Percentiles rank a stretch among this genome's conserved stretches.
Evolutionary conservation across 2,329 filamentous ascomycete genomes (phyloP).

Genomic region (Alternaria arborescens): DNA sequence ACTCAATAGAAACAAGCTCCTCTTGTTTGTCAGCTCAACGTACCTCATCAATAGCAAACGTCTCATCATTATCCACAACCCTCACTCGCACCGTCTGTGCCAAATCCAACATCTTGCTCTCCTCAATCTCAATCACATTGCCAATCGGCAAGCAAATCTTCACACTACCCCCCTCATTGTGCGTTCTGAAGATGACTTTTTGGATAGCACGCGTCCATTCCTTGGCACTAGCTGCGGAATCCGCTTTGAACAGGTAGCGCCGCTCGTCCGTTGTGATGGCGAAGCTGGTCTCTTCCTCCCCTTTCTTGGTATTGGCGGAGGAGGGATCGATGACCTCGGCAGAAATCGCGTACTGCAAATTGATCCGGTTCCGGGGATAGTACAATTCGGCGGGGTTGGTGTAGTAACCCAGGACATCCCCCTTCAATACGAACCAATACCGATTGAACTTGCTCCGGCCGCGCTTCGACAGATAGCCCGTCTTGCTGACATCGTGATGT

Average conservation of each 20-base stretch:
- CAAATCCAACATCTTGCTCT: conserved; percentile 88
- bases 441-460: conserved; percentile 89
- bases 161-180: conserved; percentile 96
- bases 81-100: conserved; percentile 93
- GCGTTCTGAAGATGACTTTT: conserved; percentile 92
- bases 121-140: conserved; percentile 91
- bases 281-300: conserved; percentile 78
- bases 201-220: conserved; percentile 97
- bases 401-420: conserved; percentile 91
- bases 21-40: background rate
- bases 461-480: conserved; percentile 86
- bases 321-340: conserved; percentile 72
- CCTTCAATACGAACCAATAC: conserved; percentile 93
- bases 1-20: too few species aligned
- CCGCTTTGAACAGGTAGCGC: conserved; percentile 87
- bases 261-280: conserved; percentile 82
- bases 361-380: conserved; percentile 90
- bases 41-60: conserved; percentile 93
- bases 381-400: conserved; percentile 84
- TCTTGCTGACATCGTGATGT: conserved; percentile 74
- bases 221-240: conserved; percentile 85
- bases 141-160: conserved; percentile 91
- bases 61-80: conserved; percentile 92
- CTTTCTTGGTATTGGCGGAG: conserved; percentile 65
- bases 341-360: conserved; percentile 89